Conservation (phyloP, 2,329 filamentous ascomycete genomes). For the Diaporthe sp. region DNA sequence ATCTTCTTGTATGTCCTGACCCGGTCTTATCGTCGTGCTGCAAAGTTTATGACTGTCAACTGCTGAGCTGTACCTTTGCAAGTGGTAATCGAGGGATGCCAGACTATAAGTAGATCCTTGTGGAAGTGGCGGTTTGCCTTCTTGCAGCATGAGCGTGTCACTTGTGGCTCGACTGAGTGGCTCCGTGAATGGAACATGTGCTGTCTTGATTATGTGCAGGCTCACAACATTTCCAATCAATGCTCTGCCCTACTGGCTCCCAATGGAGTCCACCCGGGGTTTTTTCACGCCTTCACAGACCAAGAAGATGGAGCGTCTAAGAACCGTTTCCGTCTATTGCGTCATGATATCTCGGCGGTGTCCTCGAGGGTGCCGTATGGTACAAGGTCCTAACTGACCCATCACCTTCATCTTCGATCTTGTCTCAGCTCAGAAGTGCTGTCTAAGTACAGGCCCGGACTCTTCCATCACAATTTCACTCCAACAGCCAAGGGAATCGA, state of each 20-base stretch:
- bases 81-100: neutral
- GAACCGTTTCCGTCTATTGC: slow-evolving; percentile 38
- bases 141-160: neutral
- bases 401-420: neutral
- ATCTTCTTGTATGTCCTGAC: neutral
- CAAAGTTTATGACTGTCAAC: neutral
- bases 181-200: neutral
- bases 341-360: slow-evolving; percentile 28
- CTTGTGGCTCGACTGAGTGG: neutral
- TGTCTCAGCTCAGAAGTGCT: neutral
- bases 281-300: neutral
- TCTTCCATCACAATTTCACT: neutral
- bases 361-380: slow-evolving; percentile 32
- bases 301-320: slow-evolving; percentile 34
- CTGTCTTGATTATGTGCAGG: neutral
- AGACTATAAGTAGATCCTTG: neutral
- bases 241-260: neutral
- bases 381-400: slow-evolving; percentile 29
- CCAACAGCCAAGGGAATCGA: neutral
- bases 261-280: neutral
- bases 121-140: neutral
- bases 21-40: neutral
- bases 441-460: neutral
- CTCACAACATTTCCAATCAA: neutral
- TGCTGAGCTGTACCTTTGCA: too few relatives aligned